Conservation (phyloP, 1,284 basidiomycete genomes). For the Pascua guehoae region DNA sequence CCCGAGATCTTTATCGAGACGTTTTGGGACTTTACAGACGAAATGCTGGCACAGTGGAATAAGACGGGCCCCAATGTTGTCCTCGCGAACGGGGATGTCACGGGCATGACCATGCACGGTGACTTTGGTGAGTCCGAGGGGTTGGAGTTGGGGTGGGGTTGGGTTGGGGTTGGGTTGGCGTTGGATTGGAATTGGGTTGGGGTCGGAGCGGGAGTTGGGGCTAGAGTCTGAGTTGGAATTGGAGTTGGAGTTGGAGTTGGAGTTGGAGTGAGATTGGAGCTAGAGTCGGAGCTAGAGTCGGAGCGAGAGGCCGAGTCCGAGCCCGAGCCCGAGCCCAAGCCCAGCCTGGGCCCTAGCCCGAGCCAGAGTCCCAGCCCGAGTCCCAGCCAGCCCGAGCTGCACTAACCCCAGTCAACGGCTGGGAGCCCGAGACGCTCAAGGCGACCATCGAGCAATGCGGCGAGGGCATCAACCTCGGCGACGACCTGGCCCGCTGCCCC, state of each 20-base stretch:
- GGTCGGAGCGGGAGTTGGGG: background rate
- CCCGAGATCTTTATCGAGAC: slow-evolving; percentile 11
- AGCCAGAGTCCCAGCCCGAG: too few species aligned
- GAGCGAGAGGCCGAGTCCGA: slow-evolving; percentile 6
- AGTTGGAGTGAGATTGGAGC: background rate
- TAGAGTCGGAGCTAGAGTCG: background rate
- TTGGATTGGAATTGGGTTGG: too few species aligned
- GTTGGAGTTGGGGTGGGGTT: too few species aligned
- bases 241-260: background rate
- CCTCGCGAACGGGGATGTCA: slow-evolving; percentile 15
- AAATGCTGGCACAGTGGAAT: slow-evolving; percentile 5
- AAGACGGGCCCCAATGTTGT: slow-evolving; percentile 3
- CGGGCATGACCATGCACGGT: slow-evolving; percentile 10
- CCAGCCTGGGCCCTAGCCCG: too few species aligned
- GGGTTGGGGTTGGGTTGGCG: background rate
- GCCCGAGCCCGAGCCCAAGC: slow-evolving; percentile 4
- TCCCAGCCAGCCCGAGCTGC: too few species aligned
- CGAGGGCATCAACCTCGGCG: slow-evolving; percentile 8
- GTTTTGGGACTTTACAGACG: background rate
- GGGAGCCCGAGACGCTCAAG: slow-evolving; percentile 43
- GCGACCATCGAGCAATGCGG: slow-evolving; percentile 41
- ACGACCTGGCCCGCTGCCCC: background rate
- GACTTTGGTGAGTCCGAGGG: slow-evolving; percentile 9
- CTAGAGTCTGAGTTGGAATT: background rate
- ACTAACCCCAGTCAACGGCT: slow-evolving; percentile 31